A percentile compares a stretch with the other conserved stretches of the same genome.
phyloP scores from a whole-genome alignment of 2,329 filamentous ascomycete genomes.

The Pseudocercospora crystallina region DNA sequence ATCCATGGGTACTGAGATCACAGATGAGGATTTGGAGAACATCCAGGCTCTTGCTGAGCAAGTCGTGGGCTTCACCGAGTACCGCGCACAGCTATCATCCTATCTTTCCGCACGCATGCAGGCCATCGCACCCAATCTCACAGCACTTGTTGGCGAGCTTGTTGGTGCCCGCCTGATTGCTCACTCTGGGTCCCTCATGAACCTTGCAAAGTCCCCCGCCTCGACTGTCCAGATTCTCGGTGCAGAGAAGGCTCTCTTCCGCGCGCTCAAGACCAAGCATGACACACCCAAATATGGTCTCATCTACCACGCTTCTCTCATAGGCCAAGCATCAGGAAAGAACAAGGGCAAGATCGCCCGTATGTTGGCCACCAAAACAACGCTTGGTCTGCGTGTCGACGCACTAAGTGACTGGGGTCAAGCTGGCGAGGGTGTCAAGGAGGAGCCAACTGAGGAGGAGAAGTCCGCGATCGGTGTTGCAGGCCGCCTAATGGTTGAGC shows the following conservation, averaged over 20 bases:
- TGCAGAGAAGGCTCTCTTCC: slow-evolving; percentile 98
- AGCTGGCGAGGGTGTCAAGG: slow-evolving; percentile 63
- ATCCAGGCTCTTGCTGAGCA: slow-evolving; percentile 90
- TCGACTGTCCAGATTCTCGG: slow-evolving; percentile 97
- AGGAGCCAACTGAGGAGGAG: slow-evolving; percentile 77
- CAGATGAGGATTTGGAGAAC: slow-evolving; percentile 85
- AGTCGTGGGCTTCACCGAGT: slow-evolving; percentile 88
- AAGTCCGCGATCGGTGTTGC: slow-evolving; percentile 76
- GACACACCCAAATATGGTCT: slow-evolving; percentile 98
- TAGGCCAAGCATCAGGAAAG: slow-evolving; percentile 93
- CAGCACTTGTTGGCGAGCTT: slow-evolving; percentile 85
- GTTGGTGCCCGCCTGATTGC: slow-evolving; percentile 94
- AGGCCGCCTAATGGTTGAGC: slow-evolving; percentile 71
- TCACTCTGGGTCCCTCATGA: slow-evolving; percentile 90
- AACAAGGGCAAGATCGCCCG: slow-evolving; percentile 99
- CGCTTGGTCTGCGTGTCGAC: slow-evolving; percentile 89
- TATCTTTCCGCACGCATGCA: slow-evolving; percentile 94
- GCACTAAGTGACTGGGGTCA: slow-evolving; percentile 76
- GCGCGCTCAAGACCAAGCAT: slow-evolving; percentile 97
- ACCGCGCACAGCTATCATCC: slow-evolving; percentile 80
- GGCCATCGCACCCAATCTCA: slow-evolving; percentile 94
- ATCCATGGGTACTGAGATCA: slow-evolving; percentile 98
- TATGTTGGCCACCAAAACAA: slow-evolving; percentile 90
- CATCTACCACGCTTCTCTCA: slow-evolving; percentile 87
- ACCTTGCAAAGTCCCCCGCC: slow-evolving; percentile 89